A percentile compares a stretch with the other conserved stretches of the same genome.
Conservation (phyloP, 2,329 filamentous ascomycete genomes). For the Pseudopithomyces maydicus region DNA sequence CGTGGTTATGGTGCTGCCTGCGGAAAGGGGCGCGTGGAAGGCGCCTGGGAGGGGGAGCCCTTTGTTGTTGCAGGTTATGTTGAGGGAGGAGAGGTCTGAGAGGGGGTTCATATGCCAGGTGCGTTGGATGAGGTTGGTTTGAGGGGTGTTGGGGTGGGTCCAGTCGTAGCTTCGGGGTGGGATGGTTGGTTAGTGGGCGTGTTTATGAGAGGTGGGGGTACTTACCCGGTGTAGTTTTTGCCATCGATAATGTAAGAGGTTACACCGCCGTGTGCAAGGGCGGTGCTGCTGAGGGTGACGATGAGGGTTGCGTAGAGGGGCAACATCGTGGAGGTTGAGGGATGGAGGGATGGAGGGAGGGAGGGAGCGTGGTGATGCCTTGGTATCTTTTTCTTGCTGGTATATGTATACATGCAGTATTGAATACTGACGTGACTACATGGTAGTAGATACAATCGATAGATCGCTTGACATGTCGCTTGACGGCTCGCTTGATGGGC, state of each 20-base stretch:
- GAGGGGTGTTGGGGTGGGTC: slow-evolving; percentile 1
- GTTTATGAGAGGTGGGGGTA: neutral
- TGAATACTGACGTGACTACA: no score
- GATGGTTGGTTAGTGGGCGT: neutral
- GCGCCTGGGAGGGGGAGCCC: slow-evolving; percentile 5
- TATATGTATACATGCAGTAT: neutral
- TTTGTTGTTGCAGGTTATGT: slow-evolving; percentile 13
- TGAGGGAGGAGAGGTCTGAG: slow-evolving; percentile 2
- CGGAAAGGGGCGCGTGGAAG: slow-evolving; percentile 9
- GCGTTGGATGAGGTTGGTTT: slow-evolving; percentile 13
- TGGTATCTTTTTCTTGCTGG: neutral
- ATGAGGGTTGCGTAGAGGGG: neutral
- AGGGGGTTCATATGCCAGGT: slow-evolving; percentile 7
- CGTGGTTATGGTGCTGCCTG: slow-evolving; percentile 6
- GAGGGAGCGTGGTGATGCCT: neutral
- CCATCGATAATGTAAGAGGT: slow-evolving; percentile 4
- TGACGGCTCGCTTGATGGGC: no score
- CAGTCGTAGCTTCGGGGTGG: slow-evolving; percentile 8
- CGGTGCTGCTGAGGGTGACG: neutral
- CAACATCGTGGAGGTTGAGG: neutral
- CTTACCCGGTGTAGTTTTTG: slow-evolving; percentile 4
- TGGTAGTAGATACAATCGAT: no score
- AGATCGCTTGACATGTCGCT: no score
- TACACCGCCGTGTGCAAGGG: slow-evolving; percentile 10
- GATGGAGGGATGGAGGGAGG: neutral